Evolutionary conservation across 2,329 filamentous ascomycete species (phyloP).

Genomic region (Aspergillus jensenii): DNA sequence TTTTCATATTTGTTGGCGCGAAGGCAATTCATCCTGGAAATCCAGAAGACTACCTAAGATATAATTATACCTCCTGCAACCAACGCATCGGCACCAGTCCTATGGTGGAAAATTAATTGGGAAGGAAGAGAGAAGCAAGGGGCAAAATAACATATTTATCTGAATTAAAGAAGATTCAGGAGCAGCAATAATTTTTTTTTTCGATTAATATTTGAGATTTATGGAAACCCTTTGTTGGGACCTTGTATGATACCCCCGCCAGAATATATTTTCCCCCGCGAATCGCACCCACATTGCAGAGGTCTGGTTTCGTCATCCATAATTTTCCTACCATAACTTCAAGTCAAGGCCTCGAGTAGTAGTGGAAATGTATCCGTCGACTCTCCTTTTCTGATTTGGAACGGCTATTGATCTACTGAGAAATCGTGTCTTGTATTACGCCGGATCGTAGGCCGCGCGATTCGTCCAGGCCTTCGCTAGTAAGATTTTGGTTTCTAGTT

Average conservation of each 20-base stretch:
- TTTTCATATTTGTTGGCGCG: background rate
- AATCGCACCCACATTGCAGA: background rate
- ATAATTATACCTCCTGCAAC: background rate
- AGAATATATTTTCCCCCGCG: background rate
- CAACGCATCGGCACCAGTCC: background rate
- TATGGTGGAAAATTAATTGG: background rate
- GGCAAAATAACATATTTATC: background rate
- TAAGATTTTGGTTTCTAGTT: slow-evolving; percentile 2
- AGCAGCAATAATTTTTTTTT: background rate
- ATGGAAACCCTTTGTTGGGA: too few species aligned
- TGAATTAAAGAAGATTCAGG: background rate
- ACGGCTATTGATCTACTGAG: background rate
- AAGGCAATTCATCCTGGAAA: background rate
- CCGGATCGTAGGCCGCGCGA: background rate
- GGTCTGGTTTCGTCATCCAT: background rate
- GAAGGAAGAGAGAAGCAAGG: background rate
- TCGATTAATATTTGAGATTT: too few species aligned
- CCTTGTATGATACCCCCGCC: background rate
- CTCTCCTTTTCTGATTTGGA: slow-evolving; percentile 3
- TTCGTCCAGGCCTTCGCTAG: slow-evolving; percentile 5
- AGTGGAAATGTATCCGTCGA: background rate
- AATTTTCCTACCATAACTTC: background rate
- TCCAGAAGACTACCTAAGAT: background rate
- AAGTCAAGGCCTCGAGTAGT: background rate
- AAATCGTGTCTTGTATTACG: slow-evolving; percentile 10